A percentile compares a stretch with the other conserved stretches of the same genome.
Conservation (phyloP, 2,329 filamentous ascomycete genomes). For the Cryphonectria carpinicola region DNA sequence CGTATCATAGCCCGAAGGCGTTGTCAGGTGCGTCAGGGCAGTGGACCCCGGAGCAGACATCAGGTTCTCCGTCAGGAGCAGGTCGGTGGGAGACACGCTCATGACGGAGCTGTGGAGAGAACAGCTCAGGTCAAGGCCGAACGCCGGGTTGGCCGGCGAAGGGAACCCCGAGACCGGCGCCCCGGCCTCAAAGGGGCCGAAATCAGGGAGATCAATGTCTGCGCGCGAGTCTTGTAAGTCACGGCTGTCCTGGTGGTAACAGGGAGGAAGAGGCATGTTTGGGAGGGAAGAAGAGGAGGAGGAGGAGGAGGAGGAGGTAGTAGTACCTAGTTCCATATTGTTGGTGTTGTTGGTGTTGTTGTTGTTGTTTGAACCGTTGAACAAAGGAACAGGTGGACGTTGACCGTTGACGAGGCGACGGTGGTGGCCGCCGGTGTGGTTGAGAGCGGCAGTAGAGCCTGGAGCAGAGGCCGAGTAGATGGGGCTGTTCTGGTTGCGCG, state of each 20-base stretch:
- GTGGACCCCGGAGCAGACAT: constrained; percentile 81
- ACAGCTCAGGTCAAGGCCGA: constrained; percentile 51
- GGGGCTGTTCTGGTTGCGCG: constrained; percentile 48
- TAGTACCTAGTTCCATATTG: constrained; percentile 63
- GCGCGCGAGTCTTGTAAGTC: constrained; percentile 40
- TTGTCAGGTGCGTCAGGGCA: constrained; percentile 82
- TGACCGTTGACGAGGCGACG: constrained; percentile 41
- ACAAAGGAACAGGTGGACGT: constrained; percentile 74
- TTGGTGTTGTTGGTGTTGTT: constrained; percentile 39
- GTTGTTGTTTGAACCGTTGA: constrained; percentile 60
- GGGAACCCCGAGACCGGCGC: constrained; percentile 54
- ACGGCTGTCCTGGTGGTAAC: not conserved
- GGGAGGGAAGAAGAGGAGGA: not conserved
- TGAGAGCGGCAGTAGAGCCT: constrained; percentile 61
- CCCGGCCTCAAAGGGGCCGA: constrained; percentile 59
- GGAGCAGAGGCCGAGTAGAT: constrained; percentile 72
- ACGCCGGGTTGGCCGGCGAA: constrained; percentile 56
- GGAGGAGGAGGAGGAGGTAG: constrained; percentile 12
- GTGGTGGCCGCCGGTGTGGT: constrained; percentile 51
- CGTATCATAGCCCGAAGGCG: constrained; percentile 76
- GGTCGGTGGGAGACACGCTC: constrained; percentile 84
- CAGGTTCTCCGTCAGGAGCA: constrained; percentile 70
- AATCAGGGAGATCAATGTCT: constrained; percentile 61
- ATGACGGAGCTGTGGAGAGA: constrained; percentile 58
- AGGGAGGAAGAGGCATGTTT: constrained; percentile 29